Conservation (phyloP, 106 monocot species). For the Acorus calamus region DNA sequence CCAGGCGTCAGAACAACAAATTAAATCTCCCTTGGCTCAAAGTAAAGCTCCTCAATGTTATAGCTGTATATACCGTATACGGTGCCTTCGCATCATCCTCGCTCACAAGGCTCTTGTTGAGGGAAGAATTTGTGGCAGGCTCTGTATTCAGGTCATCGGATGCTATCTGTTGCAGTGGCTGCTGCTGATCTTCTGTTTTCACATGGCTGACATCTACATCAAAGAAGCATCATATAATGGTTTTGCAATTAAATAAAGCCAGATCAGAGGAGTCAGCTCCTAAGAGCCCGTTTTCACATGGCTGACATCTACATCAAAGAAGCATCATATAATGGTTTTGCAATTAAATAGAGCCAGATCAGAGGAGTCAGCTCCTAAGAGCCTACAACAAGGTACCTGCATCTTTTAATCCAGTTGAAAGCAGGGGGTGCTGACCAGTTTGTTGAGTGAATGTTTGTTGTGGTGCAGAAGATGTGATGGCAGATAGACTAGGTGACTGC, state of each 20-base stretch:
- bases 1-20: no score
- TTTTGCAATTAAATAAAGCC: neutral
- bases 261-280: neutral
- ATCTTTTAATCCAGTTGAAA: conserved; percentile 37
- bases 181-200: conserved; percentile 52
- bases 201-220: conserved; percentile 28
- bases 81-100: conserved; percentile 69
- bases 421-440: conserved; percentile 15
- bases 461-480: conserved; percentile 20
- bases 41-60: no score
- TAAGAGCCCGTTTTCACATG: conserved; percentile 38
- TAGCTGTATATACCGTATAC: conserved; percentile 28
- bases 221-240: neutral
- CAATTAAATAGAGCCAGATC: conserved; percentile 1
- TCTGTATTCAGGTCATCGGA: conserved; percentile 60
- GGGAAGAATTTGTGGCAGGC: conserved; percentile 25
- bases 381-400: conserved; percentile 18
- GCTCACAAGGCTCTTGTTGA: conserved; percentile 29
- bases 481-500: conserved; percentile 25
- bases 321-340: no score
- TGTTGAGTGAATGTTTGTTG: conserved; percentile 31
- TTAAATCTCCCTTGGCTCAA: no score
- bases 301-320: conserved; percentile 29
- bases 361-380: neutral
- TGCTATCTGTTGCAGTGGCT: conserved; percentile 15